A percentile compares a stretch with the other conserved stretches of the same genome.
Evolutionary conservation across 805 yeast genomes (phyloP).

Genomic region (Starmerella roubikii): DNA sequence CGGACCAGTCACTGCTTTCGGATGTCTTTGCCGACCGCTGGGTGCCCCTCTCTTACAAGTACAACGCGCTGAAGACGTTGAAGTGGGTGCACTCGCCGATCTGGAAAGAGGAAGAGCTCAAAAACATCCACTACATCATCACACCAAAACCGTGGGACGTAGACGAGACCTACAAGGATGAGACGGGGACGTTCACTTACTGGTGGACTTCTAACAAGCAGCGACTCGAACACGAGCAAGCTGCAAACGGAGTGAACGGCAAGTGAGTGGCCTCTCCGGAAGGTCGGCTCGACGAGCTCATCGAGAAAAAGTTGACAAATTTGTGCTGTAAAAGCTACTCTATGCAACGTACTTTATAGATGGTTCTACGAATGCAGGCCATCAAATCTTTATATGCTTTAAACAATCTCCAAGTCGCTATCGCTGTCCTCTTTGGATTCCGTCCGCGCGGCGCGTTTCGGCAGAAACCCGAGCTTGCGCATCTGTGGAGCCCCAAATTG

Average conservation of each 20-base stretch:
- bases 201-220: slow-evolving; percentile 37
- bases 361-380: too few species aligned
- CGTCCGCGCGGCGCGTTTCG: background rate
- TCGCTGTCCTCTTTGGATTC: slow-evolving; percentile 7
- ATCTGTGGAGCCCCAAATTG: background rate
- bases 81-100: slow-evolving; percentile 33
- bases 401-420: slow-evolving; percentile 17
- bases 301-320: background rate
- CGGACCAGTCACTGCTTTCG: slow-evolving; percentile 44
- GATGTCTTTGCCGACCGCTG: slow-evolving; percentile 40
- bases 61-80: slow-evolving; percentile 45
- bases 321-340: too few species aligned
- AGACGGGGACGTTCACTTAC: slow-evolving; percentile 34
- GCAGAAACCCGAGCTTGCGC: slow-evolving; percentile 4
- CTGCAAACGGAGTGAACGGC: too few species aligned
- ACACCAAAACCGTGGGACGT: slow-evolving; percentile 51
- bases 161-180: slow-evolving; percentile 27
- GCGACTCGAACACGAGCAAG: slow-evolving; percentile 14
- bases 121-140: slow-evolving; percentile 43
- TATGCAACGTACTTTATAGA: too few species aligned
- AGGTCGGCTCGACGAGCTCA: too few species aligned
- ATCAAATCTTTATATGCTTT: too few species aligned
- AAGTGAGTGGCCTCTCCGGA: too few species aligned
- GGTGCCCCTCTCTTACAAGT: slow-evolving; percentile 39
- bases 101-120: slow-evolving; percentile 37